A percentile compares a stretch with the other conserved stretches of the same genome.
These are phyloP conservation scores for Rhododendron molle DNA, from an alignment of 148 eudicot species.

Conservation along the genomic window DNA sequence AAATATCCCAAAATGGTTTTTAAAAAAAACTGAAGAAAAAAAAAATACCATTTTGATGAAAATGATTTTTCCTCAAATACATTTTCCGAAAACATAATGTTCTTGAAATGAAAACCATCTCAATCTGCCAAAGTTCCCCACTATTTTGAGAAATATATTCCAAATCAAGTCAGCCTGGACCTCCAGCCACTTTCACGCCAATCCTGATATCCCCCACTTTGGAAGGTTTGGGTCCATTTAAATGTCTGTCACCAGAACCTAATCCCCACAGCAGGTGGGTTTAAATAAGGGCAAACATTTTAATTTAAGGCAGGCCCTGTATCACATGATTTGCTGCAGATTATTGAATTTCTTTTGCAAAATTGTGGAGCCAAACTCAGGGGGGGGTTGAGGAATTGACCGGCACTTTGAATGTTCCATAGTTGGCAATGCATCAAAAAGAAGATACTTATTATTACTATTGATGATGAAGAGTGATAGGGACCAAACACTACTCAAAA, in stretches of 20 bases:
- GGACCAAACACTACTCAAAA: background rate
- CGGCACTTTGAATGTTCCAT: background rate
- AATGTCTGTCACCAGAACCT: background rate
- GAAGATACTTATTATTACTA: background rate
- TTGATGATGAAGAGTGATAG: background rate
- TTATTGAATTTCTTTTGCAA: background rate
- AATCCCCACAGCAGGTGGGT: background rate
- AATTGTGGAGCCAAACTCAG: background rate
- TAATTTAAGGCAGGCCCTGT: background rate
- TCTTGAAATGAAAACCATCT: too few relatives aligned
- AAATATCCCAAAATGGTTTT: background rate
- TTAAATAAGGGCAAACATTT: background rate
- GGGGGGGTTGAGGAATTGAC: background rate
- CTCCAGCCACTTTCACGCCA: background rate
- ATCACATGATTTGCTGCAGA: background rate
- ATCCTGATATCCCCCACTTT: background rate
- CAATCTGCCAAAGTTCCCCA: background rate
- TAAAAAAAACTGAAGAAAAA: background rate
- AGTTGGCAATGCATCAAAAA: background rate
- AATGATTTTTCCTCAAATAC: too few relatives aligned
- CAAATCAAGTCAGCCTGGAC: background rate
- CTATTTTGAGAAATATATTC: background rate
- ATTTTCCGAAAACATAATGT: background rate
- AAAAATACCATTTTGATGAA: background rate
- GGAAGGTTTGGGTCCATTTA: background rate